Conservation (phyloP, 2,329 filamentous ascomycete genomes). For the Colletotrichum gloeosporioides region DNA sequence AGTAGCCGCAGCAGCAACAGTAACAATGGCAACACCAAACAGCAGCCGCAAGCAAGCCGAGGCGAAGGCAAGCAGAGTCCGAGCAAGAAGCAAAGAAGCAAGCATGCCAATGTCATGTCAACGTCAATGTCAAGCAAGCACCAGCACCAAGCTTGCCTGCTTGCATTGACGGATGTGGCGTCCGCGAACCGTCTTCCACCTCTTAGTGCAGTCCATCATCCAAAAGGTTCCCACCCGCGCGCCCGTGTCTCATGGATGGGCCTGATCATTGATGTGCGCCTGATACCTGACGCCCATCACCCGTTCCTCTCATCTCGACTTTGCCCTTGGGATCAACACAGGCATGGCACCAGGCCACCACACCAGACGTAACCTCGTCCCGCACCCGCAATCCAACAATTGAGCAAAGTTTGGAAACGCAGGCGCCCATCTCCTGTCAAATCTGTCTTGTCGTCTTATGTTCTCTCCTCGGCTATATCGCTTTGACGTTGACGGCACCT, state of each 20-base stretch:
- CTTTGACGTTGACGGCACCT: background rate
- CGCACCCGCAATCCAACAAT: background rate
- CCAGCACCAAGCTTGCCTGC: background rate
- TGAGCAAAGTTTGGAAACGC: conserved; percentile 13
- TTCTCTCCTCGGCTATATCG: background rate
- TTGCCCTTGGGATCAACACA: conserved; percentile 15
- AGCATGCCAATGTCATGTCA: background rate
- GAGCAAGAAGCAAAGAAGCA: background rate
- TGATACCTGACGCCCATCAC: conserved; percentile 17
- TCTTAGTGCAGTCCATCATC: no score
- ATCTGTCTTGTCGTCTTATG: background rate
- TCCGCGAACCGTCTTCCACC: background rate
- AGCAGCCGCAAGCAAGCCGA: background rate
- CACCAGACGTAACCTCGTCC: background rate
- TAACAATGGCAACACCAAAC: background rate
- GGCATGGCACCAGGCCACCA: conserved; percentile 8
- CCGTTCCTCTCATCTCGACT: conserved; percentile 20
- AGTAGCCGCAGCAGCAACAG: background rate
- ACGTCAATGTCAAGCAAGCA: background rate
- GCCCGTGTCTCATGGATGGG: conserved; percentile 11
- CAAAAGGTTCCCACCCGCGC: background rate
- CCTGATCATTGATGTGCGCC: background rate
- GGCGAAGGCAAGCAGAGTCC: background rate
- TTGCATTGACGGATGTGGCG: background rate
- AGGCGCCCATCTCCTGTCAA: background rate